phyloP scores from a whole-genome alignment of 2,329 filamentous ascomycete genomes.

The Xylariaceae sp. region DNA sequence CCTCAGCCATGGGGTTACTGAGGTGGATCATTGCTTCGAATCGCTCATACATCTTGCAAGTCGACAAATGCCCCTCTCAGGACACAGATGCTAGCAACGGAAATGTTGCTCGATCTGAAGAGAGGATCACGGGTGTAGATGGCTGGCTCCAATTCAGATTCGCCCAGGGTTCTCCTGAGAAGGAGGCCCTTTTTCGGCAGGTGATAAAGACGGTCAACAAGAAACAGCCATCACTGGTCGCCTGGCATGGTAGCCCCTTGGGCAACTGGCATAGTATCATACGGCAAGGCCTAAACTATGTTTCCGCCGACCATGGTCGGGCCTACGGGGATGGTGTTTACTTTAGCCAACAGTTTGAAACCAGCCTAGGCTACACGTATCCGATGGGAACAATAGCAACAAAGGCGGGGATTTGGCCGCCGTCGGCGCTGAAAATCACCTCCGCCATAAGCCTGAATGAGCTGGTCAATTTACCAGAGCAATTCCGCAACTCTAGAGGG shows the following conservation, averaged over 20 bases:
- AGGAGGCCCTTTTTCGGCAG: conserved; percentile 66
- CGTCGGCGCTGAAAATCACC: conserved; percentile 54
- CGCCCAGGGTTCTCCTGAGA: conserved; percentile 80
- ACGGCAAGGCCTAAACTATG: conserved; percentile 71
- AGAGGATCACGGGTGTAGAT: conserved; percentile 55
- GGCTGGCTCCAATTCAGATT: conserved; percentile 78
- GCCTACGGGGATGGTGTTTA: conserved; percentile 76
- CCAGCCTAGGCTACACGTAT: conserved; percentile 46
- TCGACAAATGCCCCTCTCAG: conserved; percentile 38
- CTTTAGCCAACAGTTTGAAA: conserved; percentile 54
- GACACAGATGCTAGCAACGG: conserved; percentile 9
- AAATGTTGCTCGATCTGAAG: conserved; percentile 22
- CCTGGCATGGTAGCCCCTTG: conserved; percentile 75
- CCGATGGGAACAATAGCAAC: background rate
- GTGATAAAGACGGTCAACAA: conserved; percentile 43
- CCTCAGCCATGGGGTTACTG: conserved; percentile 59
- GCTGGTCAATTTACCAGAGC: conserved; percentile 63
- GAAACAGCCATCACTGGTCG: conserved; percentile 58
- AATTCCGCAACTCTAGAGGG: conserved; percentile 49
- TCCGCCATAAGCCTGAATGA: conserved; percentile 71
- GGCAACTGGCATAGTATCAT: conserved; percentile 88
- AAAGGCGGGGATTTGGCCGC: conserved; percentile 45
- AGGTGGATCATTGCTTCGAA: conserved; percentile 90
- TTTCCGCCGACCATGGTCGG: conserved; percentile 54
- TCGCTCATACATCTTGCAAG: conserved; percentile 74